Evolutionary conservation across 805 yeast species (phyloP).

Genomic region (Candida andamanensis): DNA sequence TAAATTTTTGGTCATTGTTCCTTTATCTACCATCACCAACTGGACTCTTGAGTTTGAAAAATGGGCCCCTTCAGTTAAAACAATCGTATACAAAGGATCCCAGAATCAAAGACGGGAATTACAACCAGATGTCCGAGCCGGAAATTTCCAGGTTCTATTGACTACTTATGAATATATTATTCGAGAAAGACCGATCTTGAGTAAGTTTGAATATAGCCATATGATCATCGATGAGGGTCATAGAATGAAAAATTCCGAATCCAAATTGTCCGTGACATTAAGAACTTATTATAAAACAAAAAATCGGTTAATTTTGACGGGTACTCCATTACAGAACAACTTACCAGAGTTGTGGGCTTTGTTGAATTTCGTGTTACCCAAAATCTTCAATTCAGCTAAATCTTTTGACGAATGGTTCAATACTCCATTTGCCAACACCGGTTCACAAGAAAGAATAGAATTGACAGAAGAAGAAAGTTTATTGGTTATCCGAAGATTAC

Average conservation of each 20-base stretch:
- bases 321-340: constrained; percentile 84
- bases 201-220: constrained; percentile 72
- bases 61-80: constrained; percentile 80
- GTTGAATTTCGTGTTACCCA: constrained; percentile 75
- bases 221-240: constrained; percentile 93
- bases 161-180: constrained; percentile 82
- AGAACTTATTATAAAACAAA: constrained; percentile 69
- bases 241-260: constrained; percentile 75
- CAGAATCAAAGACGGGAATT: constrained; percentile 65
- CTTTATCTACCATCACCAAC: constrained; percentile 76
- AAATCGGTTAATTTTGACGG: constrained; percentile 75
- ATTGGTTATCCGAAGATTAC: constrained; percentile 77
- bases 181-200: constrained; percentile 65
- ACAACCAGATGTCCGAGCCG: constrained; percentile 58
- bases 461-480: constrained; percentile 82
- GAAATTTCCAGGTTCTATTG: constrained; percentile 69
- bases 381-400: constrained; percentile 78
- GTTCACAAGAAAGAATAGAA: constrained; percentile 74
- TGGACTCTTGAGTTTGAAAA: constrained; percentile 84
- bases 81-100: constrained; percentile 72
- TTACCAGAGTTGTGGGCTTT: constrained; percentile 85
- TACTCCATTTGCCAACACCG: constrained; percentile 83
- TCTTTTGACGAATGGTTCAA: constrained; percentile 89
- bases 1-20: constrained; percentile 76
- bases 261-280: constrained; percentile 68